A percentile compares a stretch with the other conserved stretches of the same genome.
phyloP scores from a whole-genome alignment of 305 asterid genomes.

The Fraxinus platypoda region DNA sequence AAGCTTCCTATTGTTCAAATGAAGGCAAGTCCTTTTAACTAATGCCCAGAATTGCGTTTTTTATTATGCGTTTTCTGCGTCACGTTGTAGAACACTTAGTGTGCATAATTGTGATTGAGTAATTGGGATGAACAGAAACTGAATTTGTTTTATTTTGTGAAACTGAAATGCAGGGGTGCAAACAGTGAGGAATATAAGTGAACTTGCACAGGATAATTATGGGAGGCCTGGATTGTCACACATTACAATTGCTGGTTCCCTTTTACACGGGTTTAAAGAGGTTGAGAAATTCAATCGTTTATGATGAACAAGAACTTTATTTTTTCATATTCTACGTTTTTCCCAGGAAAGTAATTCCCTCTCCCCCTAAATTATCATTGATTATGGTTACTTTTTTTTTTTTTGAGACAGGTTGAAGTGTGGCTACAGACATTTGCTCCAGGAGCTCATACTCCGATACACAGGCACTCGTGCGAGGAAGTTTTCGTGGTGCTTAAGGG shows the following conservation, averaged over 20 bases:
- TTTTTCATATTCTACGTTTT: background rate
- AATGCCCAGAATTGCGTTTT: background rate
- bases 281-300: conserved; percentile 10
- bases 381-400: background rate
- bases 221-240: conserved; percentile 85
- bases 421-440: conserved; percentile 95
- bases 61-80: background rate
- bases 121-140: conserved; percentile 4
- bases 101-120: conserved; percentile 12
- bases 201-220: conserved; percentile 57
- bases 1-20: conserved; percentile 44
- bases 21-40: conserved; percentile 39
- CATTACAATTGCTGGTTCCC: conserved; percentile 76
- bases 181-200: conserved; percentile 68
- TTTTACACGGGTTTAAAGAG: conserved; percentile 80
- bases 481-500: conserved; percentile 80
- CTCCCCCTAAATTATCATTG: background rate
- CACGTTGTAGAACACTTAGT: conserved; percentile 22
- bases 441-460: conserved; percentile 78
- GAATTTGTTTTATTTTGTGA: conserved; percentile 12
- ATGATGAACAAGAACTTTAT: background rate
- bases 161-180: conserved; percentile 35
- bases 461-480: conserved; percentile 94
- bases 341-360: background rate
- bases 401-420: conserved; percentile 63